Base-by-base conservation (phyloP, 441 rosid species). In the Biscutella auriculata region DNA sequence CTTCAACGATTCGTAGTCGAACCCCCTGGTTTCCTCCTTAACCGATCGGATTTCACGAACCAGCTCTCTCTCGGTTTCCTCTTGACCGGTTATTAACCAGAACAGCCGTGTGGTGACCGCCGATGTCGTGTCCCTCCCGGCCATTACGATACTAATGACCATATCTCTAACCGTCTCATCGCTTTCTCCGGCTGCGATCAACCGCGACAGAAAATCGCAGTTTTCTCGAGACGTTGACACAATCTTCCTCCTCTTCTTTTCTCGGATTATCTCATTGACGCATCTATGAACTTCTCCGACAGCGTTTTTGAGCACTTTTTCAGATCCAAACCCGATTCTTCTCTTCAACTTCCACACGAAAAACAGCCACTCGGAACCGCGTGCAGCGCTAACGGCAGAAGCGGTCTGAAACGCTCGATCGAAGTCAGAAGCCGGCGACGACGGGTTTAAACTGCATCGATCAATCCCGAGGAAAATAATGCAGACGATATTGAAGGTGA, bases 291-390 rank as follows among this genome's bases (percentile, higher is more conserved):
- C 78, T 47, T 65, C 51, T 27, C 69, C 60, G 15, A 88, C 78
- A 4, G 94, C 87, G 9, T 62, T 67, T 68, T 66, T 88, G 10
- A 88, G 82, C 55, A 30, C 66, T 62, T 65, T 74, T 57, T 88
- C 94, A 19, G 88, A 80, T 59, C 96, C 94, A 29, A 82, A 51
- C 6, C 80, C 72, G 6, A 83, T 65, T 68, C 69, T 63, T 60
- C 77, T 77, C 75, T 85, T 85, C 6, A 85, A 45, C 83, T 82
- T 88, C 94, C 96, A 88, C 9, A 85, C 71, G 12, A 76, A 29
- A 48, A 61, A 76, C 50, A 88, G 50, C 16, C 94, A 79, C 3
- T 81, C 87, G 8, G 83, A 75, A 33, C 80, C 88, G 6, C 96
- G 81, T 58, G 64, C 59, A n/a, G 94, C 88, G 11, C 76, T 74